Evolutionary conservation across 1,139 yeast genomes (phyloP).

Genomic region (Magnusiomyces sp.): DNA sequence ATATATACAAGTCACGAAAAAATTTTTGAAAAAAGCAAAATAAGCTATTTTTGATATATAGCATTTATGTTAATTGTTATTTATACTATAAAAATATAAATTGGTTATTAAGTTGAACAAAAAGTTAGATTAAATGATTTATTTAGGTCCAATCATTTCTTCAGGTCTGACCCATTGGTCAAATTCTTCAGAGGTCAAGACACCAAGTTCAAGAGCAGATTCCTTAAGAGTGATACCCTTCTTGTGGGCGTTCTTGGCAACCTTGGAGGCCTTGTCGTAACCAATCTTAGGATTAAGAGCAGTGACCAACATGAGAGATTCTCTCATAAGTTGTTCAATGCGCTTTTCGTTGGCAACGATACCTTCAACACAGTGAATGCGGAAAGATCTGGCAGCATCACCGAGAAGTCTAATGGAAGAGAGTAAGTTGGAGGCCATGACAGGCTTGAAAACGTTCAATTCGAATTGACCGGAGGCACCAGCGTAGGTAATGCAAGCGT

Average conservation of each 20-base stretch:
- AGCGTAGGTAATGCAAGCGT: constrained; percentile 87
- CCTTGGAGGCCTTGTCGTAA: constrained; percentile 93
- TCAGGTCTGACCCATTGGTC: constrained; percentile 98
- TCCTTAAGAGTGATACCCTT: constrained; percentile 93
- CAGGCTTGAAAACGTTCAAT: constrained; percentile 96
- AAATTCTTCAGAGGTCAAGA: constrained; percentile 73
- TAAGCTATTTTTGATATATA: background rate
- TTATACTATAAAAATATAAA: background rate
- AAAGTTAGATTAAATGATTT: constrained; percentile 10
- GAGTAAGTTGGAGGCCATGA: constrained; percentile 82
- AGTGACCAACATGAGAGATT: constrained; percentile 95
- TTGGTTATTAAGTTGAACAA: background rate
- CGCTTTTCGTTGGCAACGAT: constrained; percentile 81
- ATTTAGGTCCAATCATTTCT: constrained; percentile 86
- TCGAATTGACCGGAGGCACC: constrained; percentile 99
- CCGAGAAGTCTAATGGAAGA: constrained; percentile 80
- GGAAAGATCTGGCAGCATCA: constrained; percentile 84
- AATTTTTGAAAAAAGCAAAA: background rate
- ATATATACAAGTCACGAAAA: background rate
- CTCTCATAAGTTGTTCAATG: constrained; percentile 79
- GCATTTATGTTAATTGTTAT: background rate
- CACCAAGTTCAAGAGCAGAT: constrained; percentile 86
- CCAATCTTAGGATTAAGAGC: constrained; percentile 98
- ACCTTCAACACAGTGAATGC: constrained; percentile 91
- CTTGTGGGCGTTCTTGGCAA: constrained; percentile 97